Base-by-base conservation (phyloP, 2,329 filamentous ascomycete species). In the Pestalotiopsis fici region DNA sequence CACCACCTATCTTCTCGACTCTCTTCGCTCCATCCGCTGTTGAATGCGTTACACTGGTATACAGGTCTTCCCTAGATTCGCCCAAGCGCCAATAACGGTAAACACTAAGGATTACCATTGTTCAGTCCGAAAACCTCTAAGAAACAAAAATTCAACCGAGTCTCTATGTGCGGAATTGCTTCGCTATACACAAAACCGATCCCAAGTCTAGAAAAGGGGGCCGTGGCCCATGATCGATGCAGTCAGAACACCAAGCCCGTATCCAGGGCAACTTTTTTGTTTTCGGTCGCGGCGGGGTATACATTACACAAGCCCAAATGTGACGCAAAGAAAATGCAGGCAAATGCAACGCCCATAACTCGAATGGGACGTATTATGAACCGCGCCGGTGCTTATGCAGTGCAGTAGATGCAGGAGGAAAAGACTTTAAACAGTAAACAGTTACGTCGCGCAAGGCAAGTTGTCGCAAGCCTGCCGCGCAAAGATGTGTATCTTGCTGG, bases 91-190 rank as follows among this genome's bases (percentile, higher is more conserved):
- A 59, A 35, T 65, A 66, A 68, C 43, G 68, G 66, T 72, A 74
- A 70, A 73, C 70, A 73, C 69, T 70, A 71, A 69, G 66, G 72
- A 73, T 72, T 72, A 72, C 69, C 67, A 64, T 63, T 39, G 55
- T 57, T 39, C 50, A 50, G 64, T 55, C 64, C 25, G 35, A 47
- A 21, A 27, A 43, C 56, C 28, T 68, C 54, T 50, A 65, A 35
- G 6, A 35, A 54, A 35, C 59, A 56, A 18, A 9, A 21, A 65
- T 21, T 25, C 21, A 27, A 13, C n/a, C 25, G 37, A 65, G 11
- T 47, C 31, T 65, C 31, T n/a, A 31, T 47, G 23, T 54, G 21
- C 62, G 50, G 27, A 43, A 59, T 65, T 43, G 50, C 63, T 57
- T 63, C 50, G 64, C 50, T 57, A 59, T 65, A 55, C n/a, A 59